Evolutionary conservation across 148 eudicot species (phyloP).

Genomic region (Silene uniflora): DNA sequence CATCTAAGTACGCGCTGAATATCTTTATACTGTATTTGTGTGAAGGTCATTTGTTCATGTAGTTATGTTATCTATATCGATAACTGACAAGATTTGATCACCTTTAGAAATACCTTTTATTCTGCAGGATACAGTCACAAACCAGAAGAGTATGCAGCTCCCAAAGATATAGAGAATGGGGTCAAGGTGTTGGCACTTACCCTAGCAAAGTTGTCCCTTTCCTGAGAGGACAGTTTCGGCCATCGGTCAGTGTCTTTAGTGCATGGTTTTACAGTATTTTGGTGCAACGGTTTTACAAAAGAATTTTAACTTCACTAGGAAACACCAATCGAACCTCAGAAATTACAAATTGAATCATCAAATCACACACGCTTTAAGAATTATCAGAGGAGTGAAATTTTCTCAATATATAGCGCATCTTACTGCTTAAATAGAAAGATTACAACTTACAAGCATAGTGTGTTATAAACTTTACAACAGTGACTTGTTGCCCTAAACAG

Average conservation of each 20-base stretch:
- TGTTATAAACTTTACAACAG: constrained; percentile 10
- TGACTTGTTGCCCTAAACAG: constrained; percentile 9
- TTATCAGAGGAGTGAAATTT: no score
- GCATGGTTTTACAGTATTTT: no score
- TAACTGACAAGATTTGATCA: no score
- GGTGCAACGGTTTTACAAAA: no score
- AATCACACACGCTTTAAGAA: not conserved
- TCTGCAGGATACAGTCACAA: constrained; percentile 93
- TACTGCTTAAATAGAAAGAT: constrained; percentile 19
- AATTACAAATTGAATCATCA: not conserved
- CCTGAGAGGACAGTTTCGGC: constrained; percentile 25
- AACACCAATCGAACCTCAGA: no score
- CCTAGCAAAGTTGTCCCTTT: constrained; percentile 62
- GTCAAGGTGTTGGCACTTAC: constrained; percentile 79
- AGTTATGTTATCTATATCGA: no score
- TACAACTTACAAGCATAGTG: constrained; percentile 19
- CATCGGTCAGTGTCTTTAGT: no score
- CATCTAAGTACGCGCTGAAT: no score
- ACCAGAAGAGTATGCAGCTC: constrained; percentile 82
- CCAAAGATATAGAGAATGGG: constrained; percentile 65
- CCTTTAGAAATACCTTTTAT: not conserved
- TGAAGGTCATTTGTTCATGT: no score
- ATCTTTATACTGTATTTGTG: no score
- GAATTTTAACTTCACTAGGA: no score
- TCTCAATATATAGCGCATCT: constrained; percentile 21